phyloP scores from a whole-genome alignment of 176 grass and related monocot genomes.

The Carex littledalei region DNA sequence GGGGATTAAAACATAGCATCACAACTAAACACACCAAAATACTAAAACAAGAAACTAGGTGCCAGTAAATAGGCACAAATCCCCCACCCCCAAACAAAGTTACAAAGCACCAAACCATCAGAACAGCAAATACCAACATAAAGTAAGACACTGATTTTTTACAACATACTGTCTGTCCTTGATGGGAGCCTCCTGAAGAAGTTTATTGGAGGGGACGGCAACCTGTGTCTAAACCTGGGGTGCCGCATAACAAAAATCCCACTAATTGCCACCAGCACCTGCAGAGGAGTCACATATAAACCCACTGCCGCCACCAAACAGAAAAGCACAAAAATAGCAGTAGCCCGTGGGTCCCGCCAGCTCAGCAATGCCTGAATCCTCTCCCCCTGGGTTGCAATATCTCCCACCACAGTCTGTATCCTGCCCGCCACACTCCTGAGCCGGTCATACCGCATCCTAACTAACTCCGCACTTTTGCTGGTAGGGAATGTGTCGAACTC shows the following conservation, averaged over 20 bases:
- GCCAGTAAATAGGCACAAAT: not conserved
- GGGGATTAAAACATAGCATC: not conserved
- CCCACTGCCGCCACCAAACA: slow-evolving; percentile 70
- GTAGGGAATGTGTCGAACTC: slow-evolving; percentile 91
- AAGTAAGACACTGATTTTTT: slow-evolving; percentile 14
- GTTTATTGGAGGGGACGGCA: slow-evolving; percentile 66
- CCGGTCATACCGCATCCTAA: slow-evolving; percentile 80
- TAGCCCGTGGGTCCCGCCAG: slow-evolving; percentile 96
- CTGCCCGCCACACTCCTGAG: slow-evolving; percentile 86
- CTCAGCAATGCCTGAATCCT: slow-evolving; percentile 84
- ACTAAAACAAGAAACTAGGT: slow-evolving; percentile 9
- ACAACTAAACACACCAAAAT: slow-evolving; percentile 2
- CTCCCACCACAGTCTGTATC: slow-evolving; percentile 88
- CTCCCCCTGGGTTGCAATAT: slow-evolving; percentile 92
- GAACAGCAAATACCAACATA: not conserved
- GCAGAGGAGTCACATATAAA: slow-evolving; percentile 76
- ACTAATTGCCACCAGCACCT: slow-evolving; percentile 65
- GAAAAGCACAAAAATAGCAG: slow-evolving; percentile 72
- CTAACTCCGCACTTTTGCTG: slow-evolving; percentile 42
- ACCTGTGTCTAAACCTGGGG: slow-evolving; percentile 77
- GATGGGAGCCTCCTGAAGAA: slow-evolving; percentile 81
- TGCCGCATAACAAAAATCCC: slow-evolving; percentile 90
- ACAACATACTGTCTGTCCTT: slow-evolving; percentile 86
- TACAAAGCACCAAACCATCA: not conserved
- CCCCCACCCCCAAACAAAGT: not conserved